Percentiles rank a stretch among this genome's conserved stretches.
Conservation (phyloP, 495 filamentous ascomycete genomes). For the Rhypophila decipiens region DNA sequence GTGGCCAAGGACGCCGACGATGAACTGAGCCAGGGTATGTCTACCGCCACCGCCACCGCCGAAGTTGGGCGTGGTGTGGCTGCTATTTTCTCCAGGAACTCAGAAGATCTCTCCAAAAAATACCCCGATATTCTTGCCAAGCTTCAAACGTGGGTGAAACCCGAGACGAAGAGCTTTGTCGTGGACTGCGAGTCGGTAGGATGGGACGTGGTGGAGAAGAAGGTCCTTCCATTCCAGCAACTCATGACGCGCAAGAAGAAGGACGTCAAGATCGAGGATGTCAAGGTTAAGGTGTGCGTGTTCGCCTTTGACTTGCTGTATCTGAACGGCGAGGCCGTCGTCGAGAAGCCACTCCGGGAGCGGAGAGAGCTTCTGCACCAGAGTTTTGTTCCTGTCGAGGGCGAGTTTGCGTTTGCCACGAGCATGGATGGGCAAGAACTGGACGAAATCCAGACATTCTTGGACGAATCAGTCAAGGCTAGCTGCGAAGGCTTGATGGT, state of each 20-base stretch:
- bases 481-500: constrained; percentile 98
- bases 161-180: constrained; percentile 86
- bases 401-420: constrained; percentile 88
- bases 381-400: constrained; percentile 70
- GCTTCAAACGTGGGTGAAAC: constrained; percentile 81
- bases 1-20: constrained; percentile 74
- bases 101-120: constrained; percentile 92
- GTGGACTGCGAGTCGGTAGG: constrained; percentile 98
- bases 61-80: constrained; percentile 59
- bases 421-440: constrained; percentile 81
- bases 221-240: constrained; percentile 93
- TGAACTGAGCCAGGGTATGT: constrained; percentile 47
- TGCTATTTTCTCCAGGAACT: constrained; percentile 94
- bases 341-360: constrained; percentile 80
- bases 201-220: constrained; percentile 89
- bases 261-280: constrained; percentile 93
- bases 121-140: constrained; percentile 92
- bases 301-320: constrained; percentile 96
- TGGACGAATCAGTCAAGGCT: constrained; percentile 90
- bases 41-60: constrained; percentile 39
- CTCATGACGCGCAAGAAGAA: constrained; percentile 97
- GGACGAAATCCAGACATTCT: constrained; percentile 83
- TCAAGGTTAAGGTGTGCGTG: constrained; percentile 95
- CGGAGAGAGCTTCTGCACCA: constrained; percentile 69
- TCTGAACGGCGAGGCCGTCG: constrained; percentile 85